phyloP scores from a whole-genome alignment of 139 green algal species.

The Chlorella sorokiniana region DNA sequence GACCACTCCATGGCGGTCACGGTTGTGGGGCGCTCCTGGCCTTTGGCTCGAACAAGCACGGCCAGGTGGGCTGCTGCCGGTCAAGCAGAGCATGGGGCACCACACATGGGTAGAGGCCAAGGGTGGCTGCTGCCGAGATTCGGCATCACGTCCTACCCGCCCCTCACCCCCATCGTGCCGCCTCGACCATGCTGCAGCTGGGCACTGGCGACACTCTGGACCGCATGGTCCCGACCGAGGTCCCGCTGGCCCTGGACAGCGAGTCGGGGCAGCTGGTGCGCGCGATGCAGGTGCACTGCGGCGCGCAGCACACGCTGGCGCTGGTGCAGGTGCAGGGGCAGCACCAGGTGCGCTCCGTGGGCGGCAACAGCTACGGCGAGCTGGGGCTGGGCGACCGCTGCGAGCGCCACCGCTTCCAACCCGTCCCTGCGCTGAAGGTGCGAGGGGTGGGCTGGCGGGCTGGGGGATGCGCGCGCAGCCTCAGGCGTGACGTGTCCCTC shows the following conservation, averaged over 20 bases:
- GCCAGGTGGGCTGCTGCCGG: slow-evolving; percentile 1
- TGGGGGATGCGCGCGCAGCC: too few relatives aligned
- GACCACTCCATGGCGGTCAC: slow-evolving; percentile 79
- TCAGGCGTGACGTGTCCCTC: too few relatives aligned
- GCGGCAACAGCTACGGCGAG: slow-evolving; percentile 78
- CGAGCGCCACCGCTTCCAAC: slow-evolving; percentile 48
- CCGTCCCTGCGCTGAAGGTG: slow-evolving; percentile 38
- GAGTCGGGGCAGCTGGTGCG: slow-evolving; percentile 48
- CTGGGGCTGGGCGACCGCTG: slow-evolving; percentile 68
- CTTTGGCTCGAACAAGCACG: slow-evolving; percentile 71
- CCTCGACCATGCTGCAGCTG: slow-evolving; percentile 16
- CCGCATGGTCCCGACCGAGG: slow-evolving; percentile 48
- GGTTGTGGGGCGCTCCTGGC: slow-evolving; percentile 68
- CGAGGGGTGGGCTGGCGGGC: too few relatives aligned
- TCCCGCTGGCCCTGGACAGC: slow-evolving; percentile 22
- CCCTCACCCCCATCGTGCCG: neutral
- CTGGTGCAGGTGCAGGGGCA: slow-evolving; percentile 56
- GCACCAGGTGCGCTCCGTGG: slow-evolving; percentile 60
- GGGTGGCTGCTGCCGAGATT: too few relatives aligned
- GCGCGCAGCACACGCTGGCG: slow-evolving; percentile 59
- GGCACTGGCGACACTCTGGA: slow-evolving; percentile 51
- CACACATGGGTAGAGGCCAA: too few relatives aligned
- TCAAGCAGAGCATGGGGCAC: neutral
- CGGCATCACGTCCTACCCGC: too few relatives aligned
- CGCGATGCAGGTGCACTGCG: slow-evolving; percentile 69